These are phyloP conservation scores for Russula sp. DNA, from an alignment of 768 basidiomycete species.

Conservation along the genomic window DNA sequence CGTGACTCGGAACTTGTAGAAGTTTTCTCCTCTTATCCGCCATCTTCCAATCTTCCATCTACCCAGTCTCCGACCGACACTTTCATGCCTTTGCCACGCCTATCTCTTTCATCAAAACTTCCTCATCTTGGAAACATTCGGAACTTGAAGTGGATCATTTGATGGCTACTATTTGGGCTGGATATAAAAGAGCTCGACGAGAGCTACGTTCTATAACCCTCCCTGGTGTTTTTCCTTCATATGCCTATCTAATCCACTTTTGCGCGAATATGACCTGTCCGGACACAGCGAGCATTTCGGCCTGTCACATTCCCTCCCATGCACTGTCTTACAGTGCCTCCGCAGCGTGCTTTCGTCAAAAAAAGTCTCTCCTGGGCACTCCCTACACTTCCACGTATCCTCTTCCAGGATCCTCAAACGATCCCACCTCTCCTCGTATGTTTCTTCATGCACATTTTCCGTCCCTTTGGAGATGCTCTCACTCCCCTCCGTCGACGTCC, in stretches of 20 bases:
- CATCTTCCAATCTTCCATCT: not conserved
- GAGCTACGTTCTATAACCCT: no score
- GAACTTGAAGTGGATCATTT: not conserved
- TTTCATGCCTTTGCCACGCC: not conserved
- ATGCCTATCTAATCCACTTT: not conserved
- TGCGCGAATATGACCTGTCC: not conserved
- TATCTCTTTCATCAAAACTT: not conserved
- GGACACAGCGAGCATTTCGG: not conserved
- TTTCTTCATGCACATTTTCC: conserved; percentile 1
- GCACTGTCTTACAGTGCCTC: not conserved
- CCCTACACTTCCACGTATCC: not conserved
- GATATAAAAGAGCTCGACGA: not conserved
- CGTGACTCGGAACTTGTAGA: not conserved
- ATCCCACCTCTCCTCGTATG: not conserved
- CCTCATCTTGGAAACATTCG: not conserved
- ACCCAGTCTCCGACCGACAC: not conserved
- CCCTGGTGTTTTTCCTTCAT: not conserved
- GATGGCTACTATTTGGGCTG: not conserved
- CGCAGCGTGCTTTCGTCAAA: not conserved
- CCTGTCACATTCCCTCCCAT: not conserved
- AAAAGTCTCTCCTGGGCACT: not conserved
- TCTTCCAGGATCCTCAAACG: not conserved
- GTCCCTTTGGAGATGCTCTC: not conserved
- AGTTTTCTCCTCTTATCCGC: not conserved
- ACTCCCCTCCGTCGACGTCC: not conserved